Evolutionary conservation across 176 grass and related monocot genomes (phyloP).

Genomic region (Carex scoparia): DNA sequence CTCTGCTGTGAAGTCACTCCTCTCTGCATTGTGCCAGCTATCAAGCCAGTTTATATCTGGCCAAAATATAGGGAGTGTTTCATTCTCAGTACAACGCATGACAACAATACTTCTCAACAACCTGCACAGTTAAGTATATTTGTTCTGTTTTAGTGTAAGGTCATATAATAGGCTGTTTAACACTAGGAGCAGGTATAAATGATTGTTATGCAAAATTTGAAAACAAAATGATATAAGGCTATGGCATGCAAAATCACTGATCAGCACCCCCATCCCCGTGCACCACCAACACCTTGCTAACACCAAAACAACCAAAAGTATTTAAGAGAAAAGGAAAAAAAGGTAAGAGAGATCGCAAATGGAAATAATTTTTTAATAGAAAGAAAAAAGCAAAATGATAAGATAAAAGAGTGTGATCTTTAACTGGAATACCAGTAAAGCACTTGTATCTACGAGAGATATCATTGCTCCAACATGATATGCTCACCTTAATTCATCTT

Average conservation of each 20-base stretch:
- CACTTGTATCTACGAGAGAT: neutral
- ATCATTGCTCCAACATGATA: neutral
- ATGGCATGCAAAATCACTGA: neutral
- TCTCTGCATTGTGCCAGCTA: constrained; percentile 84
- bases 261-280: neutral
- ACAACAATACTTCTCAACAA: constrained; percentile 89
- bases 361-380: neutral
- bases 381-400: neutral
- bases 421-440: neutral
- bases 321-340: neutral
- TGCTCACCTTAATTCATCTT: neutral
- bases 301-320: neutral
- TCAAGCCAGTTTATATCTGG: constrained; percentile 83
- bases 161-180: neutral
- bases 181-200: neutral
- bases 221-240: neutral
- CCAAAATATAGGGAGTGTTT: constrained; percentile 72
- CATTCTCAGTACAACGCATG: constrained; percentile 93
- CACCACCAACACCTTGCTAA: neutral
- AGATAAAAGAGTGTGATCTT: neutral
- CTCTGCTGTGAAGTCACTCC: constrained; percentile 85
- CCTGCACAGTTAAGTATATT: constrained; percentile 53
- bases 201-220: neutral
- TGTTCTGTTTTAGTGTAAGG: neutral
- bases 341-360: neutral